Percentiles rank a stretch among this genome's conserved stretches.
Evolutionary conservation across 1,284 basidiomycete genomes (phyloP).

Genomic region (Cystobasidium slooffiae): DNA sequence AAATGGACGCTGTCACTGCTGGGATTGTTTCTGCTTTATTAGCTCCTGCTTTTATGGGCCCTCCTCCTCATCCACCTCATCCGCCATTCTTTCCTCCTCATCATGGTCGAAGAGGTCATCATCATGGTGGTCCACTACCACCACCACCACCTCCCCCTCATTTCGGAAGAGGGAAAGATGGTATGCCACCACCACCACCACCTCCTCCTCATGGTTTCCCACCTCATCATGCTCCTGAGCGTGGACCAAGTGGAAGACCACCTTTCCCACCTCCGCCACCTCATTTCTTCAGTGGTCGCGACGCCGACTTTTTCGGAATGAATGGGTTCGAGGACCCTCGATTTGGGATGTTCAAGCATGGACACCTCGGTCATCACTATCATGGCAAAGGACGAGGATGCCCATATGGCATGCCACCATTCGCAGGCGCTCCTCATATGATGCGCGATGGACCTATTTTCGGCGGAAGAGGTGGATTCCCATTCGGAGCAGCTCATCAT

Average conservation of each 20-base stretch:
- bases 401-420: too few species aligned
- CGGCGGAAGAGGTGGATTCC: too few species aligned
- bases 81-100: background rate
- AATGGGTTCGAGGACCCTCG: too few species aligned
- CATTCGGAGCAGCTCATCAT: background rate
- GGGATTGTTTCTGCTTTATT: slow-evolving; percentile 33
- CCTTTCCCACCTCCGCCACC: background rate
- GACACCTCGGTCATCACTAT: too few species aligned
- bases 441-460: too few species aligned
- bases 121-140: background rate
- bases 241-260: background rate
- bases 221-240: slow-evolving; percentile 39
- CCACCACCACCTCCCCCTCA: background rate
- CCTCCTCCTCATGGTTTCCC: background rate
- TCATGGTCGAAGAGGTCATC: background rate
- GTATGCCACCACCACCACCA: slow-evolving; percentile 18
- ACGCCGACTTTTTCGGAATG: too few species aligned
- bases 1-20: slow-evolving; percentile 25
- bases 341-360: background rate
- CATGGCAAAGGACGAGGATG: too few species aligned
- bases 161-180: background rate
- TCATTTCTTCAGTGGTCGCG: too few species aligned
- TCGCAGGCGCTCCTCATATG: too few species aligned
- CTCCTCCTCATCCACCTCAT: slow-evolving; percentile 5
- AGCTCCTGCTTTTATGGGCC: slow-evolving; percentile 16